phyloP scores from a whole-genome alignment of 495 filamentous ascomycete genomes.

The Hypoxylon lienhwacheense region DNA sequence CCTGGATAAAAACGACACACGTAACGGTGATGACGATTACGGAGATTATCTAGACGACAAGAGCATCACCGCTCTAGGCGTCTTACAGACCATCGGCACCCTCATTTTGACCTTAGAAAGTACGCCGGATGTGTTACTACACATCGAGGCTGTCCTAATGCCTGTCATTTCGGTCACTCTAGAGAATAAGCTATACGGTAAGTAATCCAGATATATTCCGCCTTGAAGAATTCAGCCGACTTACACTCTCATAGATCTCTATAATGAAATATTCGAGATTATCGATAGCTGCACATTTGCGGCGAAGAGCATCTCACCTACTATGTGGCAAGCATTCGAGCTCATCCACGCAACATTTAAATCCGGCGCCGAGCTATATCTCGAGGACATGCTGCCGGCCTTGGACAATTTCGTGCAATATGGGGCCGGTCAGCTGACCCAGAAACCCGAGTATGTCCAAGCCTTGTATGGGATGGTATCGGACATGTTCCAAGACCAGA shows the following conservation, averaged over 20 bases:
- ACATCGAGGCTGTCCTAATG: conserved; percentile 94
- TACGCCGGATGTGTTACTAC: conserved; percentile 89
- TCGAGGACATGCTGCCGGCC: conserved; percentile 98
- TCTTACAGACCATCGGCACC: conserved; percentile 96
- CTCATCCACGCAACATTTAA: conserved; percentile 97
- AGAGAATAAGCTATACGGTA: conserved; percentile 92
- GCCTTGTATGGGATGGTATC: conserved; percentile 82
- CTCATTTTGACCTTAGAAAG: conserved; percentile 95
- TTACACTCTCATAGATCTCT: conserved; percentile 64
- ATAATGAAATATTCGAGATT: conserved; percentile 98
- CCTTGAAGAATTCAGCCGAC: conserved; percentile 4
- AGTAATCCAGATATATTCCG: conserved; percentile 7
- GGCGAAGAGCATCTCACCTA: conserved; percentile 89
- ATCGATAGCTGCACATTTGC: conserved; percentile 99
- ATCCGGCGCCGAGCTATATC: conserved; percentile 90
- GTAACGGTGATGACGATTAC: conserved; percentile 71
- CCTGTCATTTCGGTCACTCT: conserved; percentile 94
- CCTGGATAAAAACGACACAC: conserved; percentile 77
- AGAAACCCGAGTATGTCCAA: conserved; percentile 82
- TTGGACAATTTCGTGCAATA: conserved; percentile 97
- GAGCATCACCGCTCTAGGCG: conserved; percentile 94
- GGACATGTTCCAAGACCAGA: conserved; percentile 72
- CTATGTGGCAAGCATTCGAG: conserved; percentile 98
- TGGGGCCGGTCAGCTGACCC: conserved; percentile 73
- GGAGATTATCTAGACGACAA: conserved; percentile 97